phyloP scores from a whole-genome alignment of 1,139 yeast species.

The Candida pseudoviswanathii region DNA sequence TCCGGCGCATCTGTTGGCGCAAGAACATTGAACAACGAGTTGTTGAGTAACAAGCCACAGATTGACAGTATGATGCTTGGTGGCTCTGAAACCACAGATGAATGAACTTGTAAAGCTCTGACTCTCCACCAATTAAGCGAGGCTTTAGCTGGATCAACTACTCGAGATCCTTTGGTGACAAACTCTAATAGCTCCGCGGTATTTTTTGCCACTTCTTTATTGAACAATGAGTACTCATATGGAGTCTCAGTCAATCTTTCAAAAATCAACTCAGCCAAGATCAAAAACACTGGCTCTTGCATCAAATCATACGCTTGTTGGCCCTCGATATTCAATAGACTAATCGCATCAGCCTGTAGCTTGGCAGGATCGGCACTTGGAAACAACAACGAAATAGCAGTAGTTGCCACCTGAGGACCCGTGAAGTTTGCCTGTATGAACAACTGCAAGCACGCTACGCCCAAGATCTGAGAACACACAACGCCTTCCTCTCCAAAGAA shows the following conservation, averaged over 20 bases:
- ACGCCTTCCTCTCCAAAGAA: conserved; percentile 15
- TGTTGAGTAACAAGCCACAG: conserved; percentile 40
- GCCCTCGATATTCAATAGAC: conserved; percentile 56
- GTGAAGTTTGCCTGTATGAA: conserved; percentile 81
- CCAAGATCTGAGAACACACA: conserved; percentile 39
- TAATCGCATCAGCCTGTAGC: conserved; percentile 36
- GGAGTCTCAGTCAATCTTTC: conserved; percentile 47
- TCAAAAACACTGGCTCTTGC: conserved; percentile 54
- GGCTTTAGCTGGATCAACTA: conserved; percentile 38
- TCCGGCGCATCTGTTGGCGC: conserved; percentile 29
- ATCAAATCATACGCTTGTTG: conserved; percentile 63
- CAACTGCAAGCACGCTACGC: conserved; percentile 62
- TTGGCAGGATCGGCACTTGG: conserved; percentile 27
- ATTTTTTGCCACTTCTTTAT: conserved; percentile 17
- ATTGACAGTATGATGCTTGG: conserved; percentile 48
- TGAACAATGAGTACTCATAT: conserved; percentile 28
- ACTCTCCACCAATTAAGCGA: conserved; percentile 73
- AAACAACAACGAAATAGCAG: conserved; percentile 35
- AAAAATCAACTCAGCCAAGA: conserved; percentile 50
- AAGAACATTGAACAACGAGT: conserved; percentile 31
- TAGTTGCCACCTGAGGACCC: conserved; percentile 66
- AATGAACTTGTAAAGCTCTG: conserved; percentile 63
- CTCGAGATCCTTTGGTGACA: conserved; percentile 23
- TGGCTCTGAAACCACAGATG: conserved; percentile 61
- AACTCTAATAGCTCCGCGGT: conserved; percentile 22